Conservation (phyloP, 352 stramenopile species). For the Phytophthora chlamydospora region DNA sequence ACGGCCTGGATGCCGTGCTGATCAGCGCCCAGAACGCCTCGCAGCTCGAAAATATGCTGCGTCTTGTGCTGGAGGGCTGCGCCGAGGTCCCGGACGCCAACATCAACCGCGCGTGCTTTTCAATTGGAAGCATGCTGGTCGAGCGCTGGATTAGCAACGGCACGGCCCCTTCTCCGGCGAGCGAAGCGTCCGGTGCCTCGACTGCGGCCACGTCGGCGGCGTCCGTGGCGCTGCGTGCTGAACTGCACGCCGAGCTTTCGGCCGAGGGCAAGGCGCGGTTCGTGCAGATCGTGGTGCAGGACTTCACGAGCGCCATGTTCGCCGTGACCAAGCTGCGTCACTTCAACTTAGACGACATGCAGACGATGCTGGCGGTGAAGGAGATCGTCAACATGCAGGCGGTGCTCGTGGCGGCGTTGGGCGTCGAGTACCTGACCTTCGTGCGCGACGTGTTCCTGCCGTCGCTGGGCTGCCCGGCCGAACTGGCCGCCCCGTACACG, state of each 20-base stretch:
- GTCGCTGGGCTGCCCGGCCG: constrained; percentile 58
- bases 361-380: constrained; percentile 69
- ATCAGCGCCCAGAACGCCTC: constrained; percentile 67
- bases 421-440: constrained; percentile 66
- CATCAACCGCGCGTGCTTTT: constrained; percentile 80
- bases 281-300: constrained; percentile 65
- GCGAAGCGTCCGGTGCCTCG: constrained; percentile 22
- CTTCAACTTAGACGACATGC: constrained; percentile 77
- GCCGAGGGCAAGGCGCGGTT: constrained; percentile 52
- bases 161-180: constrained; percentile 28
- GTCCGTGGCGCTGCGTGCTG: constrained; percentile 34
- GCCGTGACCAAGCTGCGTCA: constrained; percentile 61
- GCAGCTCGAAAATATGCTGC: constrained; percentile 71
- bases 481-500: constrained; percentile 63
- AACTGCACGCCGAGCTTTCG: constrained; percentile 31
- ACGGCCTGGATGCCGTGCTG: constrained; percentile 74
- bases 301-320: constrained; percentile 82
- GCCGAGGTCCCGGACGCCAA: constrained; percentile 68
- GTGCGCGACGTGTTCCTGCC: constrained; percentile 70
- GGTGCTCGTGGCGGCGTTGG: constrained; percentile 58
- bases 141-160: constrained; percentile 61
- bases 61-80: constrained; percentile 74
- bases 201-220: constrained; percentile 26
- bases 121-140: constrained; percentile 73
- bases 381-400: constrained; percentile 80